These are phyloP conservation scores for Geotrichum histeridarum DNA, from an alignment of 1,139 yeast genomes.

Conservation along the genomic window DNA sequence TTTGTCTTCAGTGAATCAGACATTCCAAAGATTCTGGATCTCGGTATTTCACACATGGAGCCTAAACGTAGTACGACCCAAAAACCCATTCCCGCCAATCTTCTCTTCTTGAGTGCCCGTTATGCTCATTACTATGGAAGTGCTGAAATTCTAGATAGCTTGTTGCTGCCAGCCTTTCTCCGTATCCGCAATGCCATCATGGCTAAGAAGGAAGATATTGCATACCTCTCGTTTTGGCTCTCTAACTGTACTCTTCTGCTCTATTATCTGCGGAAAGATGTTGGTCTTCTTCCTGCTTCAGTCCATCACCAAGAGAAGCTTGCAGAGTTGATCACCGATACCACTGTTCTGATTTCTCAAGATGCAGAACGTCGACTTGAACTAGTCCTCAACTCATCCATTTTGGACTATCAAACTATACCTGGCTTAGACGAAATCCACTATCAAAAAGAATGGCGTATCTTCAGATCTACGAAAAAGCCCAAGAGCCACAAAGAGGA, in stretches of 20 bases:
- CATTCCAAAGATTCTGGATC: slow-evolving; percentile 38
- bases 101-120: slow-evolving; percentile 40
- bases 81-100: slow-evolving; percentile 43
- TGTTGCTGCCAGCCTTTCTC: slow-evolving; percentile 36
- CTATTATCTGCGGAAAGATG: slow-evolving; percentile 41
- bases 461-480: slow-evolving; percentile 32
- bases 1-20: slow-evolving; percentile 39
- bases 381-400: slow-evolving; percentile 37
- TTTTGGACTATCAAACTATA: slow-evolving; percentile 43
- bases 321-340: slow-evolving; percentile 36
- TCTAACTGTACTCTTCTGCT: slow-evolving; percentile 39
- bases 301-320: slow-evolving; percentile 34
- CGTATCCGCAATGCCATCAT: slow-evolving; percentile 36
- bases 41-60: slow-evolving; percentile 37
- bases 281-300: slow-evolving; percentile 33
- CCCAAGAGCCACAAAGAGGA: slow-evolving; percentile 45
- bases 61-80: slow-evolving; percentile 40
- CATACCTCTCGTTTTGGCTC: slow-evolving; percentile 42
- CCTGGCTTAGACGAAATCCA: slow-evolving; percentile 42
- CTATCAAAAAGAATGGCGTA: slow-evolving; percentile 43
- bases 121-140: slow-evolving; percentile 41
- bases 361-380: slow-evolving; percentile 40
- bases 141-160: slow-evolving; percentile 34
- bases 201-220: slow-evolving; percentile 38
- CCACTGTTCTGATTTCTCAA: slow-evolving; percentile 36